These are phyloP conservation scores for Hypoxylon sp. DNA, from an alignment of 2,329 filamentous ascomycete genomes.

Conservation along the genomic window DNA sequence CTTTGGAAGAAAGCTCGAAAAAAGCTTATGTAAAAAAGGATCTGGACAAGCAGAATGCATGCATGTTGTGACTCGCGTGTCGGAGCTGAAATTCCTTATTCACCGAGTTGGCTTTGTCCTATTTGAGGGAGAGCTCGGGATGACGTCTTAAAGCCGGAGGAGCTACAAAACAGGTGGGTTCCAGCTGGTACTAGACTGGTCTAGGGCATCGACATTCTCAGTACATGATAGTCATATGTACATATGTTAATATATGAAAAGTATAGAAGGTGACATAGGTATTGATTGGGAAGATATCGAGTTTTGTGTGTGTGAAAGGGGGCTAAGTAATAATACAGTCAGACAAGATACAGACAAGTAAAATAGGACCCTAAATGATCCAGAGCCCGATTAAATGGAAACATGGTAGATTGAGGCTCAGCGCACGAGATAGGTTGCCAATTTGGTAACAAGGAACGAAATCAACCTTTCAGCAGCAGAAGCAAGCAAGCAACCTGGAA, in stretches of 20 bases:
- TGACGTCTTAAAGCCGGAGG: slow-evolving; percentile 51
- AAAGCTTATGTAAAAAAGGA: slow-evolving; percentile 33
- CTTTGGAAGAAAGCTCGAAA: slow-evolving; percentile 17
- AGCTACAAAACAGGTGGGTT: slow-evolving; percentile 17
- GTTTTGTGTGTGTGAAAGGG: neutral
- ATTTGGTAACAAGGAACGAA: slow-evolving; percentile 14
- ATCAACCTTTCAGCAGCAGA: slow-evolving; percentile 3
- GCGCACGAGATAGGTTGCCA: slow-evolving; percentile 21
- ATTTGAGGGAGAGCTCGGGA: slow-evolving; percentile 27
- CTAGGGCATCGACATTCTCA: neutral
- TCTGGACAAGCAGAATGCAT: slow-evolving; percentile 30
- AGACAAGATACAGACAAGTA: neutral
- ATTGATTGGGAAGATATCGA: slow-evolving; percentile 1
- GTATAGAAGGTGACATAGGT: neutral
- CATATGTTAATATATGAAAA: neutral
- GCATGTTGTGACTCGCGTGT: slow-evolving; percentile 26
- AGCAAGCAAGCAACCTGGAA: neutral
- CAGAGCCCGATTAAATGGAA: slow-evolving; percentile 1
- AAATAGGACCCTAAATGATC: neutral
- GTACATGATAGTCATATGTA: neutral
- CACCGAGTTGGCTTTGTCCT: slow-evolving; percentile 21
- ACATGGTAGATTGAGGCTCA: slow-evolving; percentile 19
- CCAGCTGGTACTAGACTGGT: slow-evolving; percentile 15
- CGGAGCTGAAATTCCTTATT: slow-evolving; percentile 30
- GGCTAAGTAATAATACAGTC: neutral